These are phyloP conservation scores for Lablab purpureus DNA, from an alignment of 306 rosid genomes.

Conservation along the genomic window DNA sequence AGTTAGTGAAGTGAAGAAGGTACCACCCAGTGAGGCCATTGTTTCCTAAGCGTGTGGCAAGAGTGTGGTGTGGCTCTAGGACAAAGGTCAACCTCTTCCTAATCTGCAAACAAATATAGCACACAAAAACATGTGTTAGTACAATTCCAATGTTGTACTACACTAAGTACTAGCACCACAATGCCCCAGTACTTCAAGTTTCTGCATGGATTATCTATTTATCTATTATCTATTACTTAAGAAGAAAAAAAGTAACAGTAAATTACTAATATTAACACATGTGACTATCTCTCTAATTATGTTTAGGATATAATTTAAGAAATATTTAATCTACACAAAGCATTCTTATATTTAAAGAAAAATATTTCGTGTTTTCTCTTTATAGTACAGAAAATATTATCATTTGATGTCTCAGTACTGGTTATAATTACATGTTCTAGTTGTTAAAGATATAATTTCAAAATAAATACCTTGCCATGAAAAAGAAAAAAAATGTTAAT, in stretches of 20 bases:
- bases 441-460: too few species aligned
- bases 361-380: too few species aligned
- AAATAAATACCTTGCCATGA: too few species aligned
- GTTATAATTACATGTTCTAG: too few species aligned
- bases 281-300: too few species aligned
- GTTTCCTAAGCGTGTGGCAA: not conserved
- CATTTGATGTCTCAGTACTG: too few species aligned
- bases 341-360: too few species aligned
- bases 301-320: too few species aligned
- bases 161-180: not conserved
- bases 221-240: not conserved
- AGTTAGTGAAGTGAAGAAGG: not conserved
- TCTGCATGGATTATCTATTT: not conserved
- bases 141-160: conserved; percentile 11
- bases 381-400: too few species aligned
- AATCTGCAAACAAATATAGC: not conserved
- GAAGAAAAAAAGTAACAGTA: not conserved
- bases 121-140: not conserved
- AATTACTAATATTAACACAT: not conserved
- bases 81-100: conserved; percentile 16
- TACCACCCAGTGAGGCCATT: conserved; percentile 38
- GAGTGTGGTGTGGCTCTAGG: conserved; percentile 6
- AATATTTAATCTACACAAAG: too few species aligned
- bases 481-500: too few species aligned
- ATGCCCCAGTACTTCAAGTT: not conserved